Evolutionary conservation across 2,329 filamentous ascomycete genomes (phyloP).

Genomic region (Epichloe amarillans): DNA sequence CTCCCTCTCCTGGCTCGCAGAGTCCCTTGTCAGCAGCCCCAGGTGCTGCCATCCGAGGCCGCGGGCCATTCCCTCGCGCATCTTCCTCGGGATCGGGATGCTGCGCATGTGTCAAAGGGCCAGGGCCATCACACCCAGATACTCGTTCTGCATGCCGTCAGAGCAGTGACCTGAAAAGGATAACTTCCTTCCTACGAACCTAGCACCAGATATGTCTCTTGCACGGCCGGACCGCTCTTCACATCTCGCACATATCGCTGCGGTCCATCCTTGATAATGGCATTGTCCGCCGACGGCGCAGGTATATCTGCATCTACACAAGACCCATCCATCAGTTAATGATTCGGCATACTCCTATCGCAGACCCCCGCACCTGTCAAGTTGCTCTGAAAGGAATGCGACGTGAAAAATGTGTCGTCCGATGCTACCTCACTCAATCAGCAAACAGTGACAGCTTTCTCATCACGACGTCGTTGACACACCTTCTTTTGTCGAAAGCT

Average conservation of each 20-base stretch:
- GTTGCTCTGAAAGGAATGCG: neutral
- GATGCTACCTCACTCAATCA: neutral
- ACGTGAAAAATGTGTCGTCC: slow-evolving; percentile 1
- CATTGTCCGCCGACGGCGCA: neutral
- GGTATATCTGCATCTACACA: neutral
- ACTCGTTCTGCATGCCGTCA: neutral
- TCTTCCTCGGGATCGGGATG: too few species aligned
- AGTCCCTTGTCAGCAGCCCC: neutral
- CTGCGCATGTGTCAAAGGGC: too few species aligned
- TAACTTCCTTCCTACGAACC: neutral
- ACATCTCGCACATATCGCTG: neutral
- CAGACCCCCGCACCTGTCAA: neutral
- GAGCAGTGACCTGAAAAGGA: neutral
- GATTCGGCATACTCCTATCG: too few species aligned
- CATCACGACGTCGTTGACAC: neutral
- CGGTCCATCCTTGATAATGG: slow-evolving; percentile 3
- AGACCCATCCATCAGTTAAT: too few species aligned
- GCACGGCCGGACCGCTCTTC: neutral
- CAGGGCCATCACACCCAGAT: too few species aligned
- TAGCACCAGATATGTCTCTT: neutral
- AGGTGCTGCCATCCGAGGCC: neutral
- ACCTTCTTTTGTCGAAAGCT: neutral
- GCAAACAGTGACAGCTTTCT: neutral
- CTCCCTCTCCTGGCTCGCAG: neutral
- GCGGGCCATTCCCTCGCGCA: neutral